Conservation (phyloP, 345 rosid genomes). For the Barbarea vulgaris region DNA sequence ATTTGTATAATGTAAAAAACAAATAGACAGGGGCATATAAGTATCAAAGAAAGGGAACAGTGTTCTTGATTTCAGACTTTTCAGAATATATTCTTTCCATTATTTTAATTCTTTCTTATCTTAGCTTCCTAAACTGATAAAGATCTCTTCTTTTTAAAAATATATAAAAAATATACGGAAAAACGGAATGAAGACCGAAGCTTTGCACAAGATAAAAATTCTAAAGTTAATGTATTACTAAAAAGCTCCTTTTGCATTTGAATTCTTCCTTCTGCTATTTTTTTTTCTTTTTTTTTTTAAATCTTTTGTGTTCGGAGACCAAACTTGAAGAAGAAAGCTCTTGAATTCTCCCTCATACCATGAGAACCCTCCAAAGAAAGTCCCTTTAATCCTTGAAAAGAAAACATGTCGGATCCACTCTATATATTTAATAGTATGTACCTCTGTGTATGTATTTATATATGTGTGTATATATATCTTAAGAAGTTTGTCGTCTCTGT, state of each 20-base stretch:
- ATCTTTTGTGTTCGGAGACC: slow-evolving; percentile 23
- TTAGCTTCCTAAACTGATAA: slow-evolving; percentile 31
- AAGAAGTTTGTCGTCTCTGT: neutral
- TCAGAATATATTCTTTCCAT: slow-evolving; percentile 29
- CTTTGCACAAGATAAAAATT: slow-evolving; percentile 11
- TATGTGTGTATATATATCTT: slow-evolving; percentile 21
- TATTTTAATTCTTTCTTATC: slow-evolving; percentile 37
- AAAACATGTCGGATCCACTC: slow-evolving; percentile 42
- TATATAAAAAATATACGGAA: neutral
- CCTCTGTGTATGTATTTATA: neutral
- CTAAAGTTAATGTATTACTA: neutral
- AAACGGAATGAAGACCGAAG: slow-evolving; percentile 15
- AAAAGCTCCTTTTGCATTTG: slow-evolving; percentile 16
- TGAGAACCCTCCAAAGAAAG: slow-evolving; percentile 33
- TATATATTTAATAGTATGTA: slow-evolving; percentile 28
- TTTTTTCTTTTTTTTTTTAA: neutral
- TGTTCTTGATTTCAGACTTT: slow-evolving; percentile 42
- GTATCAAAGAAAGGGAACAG: slow-evolving; percentile 40
- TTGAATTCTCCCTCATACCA: slow-evolving; percentile 30
- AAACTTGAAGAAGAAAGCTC: slow-evolving; percentile 31
- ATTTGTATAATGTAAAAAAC: slow-evolving; percentile 17
- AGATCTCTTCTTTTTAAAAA: slow-evolving; percentile 30
- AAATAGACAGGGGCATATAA: slow-evolving; percentile 35
- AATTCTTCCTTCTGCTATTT: slow-evolving; percentile 3
- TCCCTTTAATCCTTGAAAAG: slow-evolving; percentile 12